These are phyloP conservation scores for Proliferodiscus dingleyae DNA, from an alignment of 2,329 filamentous ascomycete genomes.

Conservation along the genomic window DNA sequence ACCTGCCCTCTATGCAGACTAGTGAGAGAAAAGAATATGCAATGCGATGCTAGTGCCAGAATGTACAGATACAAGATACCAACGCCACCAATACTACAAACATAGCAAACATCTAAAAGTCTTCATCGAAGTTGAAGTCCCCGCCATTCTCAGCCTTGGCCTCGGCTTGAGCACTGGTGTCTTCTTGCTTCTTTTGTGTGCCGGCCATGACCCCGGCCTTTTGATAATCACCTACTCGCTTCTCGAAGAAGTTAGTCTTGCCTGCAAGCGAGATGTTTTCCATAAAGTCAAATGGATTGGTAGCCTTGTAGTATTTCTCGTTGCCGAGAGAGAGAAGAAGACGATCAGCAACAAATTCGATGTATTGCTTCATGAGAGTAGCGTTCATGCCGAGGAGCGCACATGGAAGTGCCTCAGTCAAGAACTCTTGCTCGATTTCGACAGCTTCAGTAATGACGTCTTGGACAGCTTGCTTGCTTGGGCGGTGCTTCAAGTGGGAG, in stretches of 20 bases:
- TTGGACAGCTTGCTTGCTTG: slow-evolving; percentile 73
- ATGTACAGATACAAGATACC: slow-evolving; percentile 17
- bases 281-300: slow-evolving; percentile 99
- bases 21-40: slow-evolving; percentile 16
- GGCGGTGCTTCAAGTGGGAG: slow-evolving; percentile 93
- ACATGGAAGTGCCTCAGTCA: slow-evolving; percentile 90
- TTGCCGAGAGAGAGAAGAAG: slow-evolving; percentile 91
- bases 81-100: slow-evolving; percentile 15
- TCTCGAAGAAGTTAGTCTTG: slow-evolving; percentile 99
- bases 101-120: slow-evolving; percentile 65
- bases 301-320: slow-evolving; percentile 84
- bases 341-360: slow-evolving; percentile 97
- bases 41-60: too few species aligned
- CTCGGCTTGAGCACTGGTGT: slow-evolving; percentile 41
- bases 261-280: slow-evolving; percentile 98
- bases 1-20: slow-evolving; percentile 29
- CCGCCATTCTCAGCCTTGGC: slow-evolving; percentile 57
- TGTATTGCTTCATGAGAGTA: slow-evolving; percentile 98
- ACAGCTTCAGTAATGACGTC: slow-evolving; percentile 94
- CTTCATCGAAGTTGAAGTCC: slow-evolving; percentile 91
- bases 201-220: slow-evolving; percentile 98
- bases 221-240: slow-evolving; percentile 98
- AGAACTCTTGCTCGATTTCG: slow-evolving; percentile 92
- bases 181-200: slow-evolving; percentile 67
- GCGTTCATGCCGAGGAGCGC: slow-evolving; percentile 97